Evolutionary conservation across 2,329 filamentous ascomycete species (phyloP), one percentile per base, ranked within the genome.

Genomic region (Fusarium secorum): DNA sequence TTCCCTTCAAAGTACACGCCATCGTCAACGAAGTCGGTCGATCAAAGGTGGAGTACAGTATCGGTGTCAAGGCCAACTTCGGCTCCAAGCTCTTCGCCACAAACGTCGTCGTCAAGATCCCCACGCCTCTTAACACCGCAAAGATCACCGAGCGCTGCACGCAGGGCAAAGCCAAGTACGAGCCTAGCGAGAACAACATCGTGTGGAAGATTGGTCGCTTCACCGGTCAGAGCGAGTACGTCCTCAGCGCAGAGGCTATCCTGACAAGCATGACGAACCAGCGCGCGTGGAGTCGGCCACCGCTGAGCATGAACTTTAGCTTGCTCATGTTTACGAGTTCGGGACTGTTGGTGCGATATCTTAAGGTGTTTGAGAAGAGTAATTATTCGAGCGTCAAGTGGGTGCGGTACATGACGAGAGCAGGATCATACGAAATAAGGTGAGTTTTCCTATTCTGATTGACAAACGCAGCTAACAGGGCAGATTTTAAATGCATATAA

Each of bases 161-260:
- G 3, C 95, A 98, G 82, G 97, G 96, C 66, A 97, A 98, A 80
- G 96, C 96, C 63, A 98, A 98, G 82, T 99, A 99, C 82, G 97
- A 99, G 82, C 97, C 96, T 1, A 93, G 95, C 71, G 95, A 98
- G 79, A 99, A 99, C 85, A 94, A 95, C 78, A 98, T 99, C 71
- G 92, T 98, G 17, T 99, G 96, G 96, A 98, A 98, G 87, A 98
- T 99, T 74, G 92, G 95, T 17, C 89, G 96, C n/a, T 99, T 99
- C 82, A 96, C 95, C 0, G 96, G 96, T n/a, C 94, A 98, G 82
- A 95, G 92, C 82, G 96, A 99, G 82, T 99, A 92, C 72, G 95
- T 99, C 17, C 86, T 99, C 64, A 97, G 92, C 75, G 96, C 96
- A 14, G 97, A 99, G 82, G 96, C 96, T 44, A 92, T 92, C 59